These are phyloP conservation scores for Dryadomyces quercivorus DNA, from an alignment of 2,329 filamentous ascomycete species.

Conservation along the genomic window DNA sequence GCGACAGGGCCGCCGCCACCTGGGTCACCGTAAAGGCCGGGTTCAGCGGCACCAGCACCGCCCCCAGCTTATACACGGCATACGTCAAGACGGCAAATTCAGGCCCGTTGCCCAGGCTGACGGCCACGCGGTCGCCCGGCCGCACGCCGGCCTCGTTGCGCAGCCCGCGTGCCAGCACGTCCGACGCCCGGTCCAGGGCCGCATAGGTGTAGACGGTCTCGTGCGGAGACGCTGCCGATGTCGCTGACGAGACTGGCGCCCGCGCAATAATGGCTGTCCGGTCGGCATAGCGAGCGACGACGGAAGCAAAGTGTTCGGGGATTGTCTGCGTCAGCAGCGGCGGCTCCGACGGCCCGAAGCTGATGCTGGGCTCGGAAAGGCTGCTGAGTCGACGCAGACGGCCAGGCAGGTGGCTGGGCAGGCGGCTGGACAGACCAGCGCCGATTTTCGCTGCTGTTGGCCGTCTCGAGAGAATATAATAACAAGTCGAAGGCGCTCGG, in stretches of 20 bases:
- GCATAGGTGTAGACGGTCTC: constrained; percentile 64
- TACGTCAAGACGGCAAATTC: constrained; percentile 82
- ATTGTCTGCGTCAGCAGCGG: constrained; percentile 56
- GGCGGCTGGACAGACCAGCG: too few relatives aligned
- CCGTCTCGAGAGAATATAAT: too few relatives aligned
- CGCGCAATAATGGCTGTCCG: constrained; percentile 44
- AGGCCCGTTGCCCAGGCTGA: constrained; percentile 73
- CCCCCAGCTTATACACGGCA: constrained; percentile 88
- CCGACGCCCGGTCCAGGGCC: constrained; percentile 62
- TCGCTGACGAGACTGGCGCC: constrained; percentile 20
- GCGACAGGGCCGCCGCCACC: constrained; percentile 63
- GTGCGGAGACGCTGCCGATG: background rate
- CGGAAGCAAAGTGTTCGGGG: constrained; percentile 55
- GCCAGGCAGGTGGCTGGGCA: background rate
- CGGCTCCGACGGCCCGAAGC: constrained; percentile 33
- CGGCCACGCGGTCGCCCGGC: constrained; percentile 75
- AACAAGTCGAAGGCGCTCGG: too few relatives aligned
- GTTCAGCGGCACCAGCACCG: constrained; percentile 85
- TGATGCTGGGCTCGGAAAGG: constrained; percentile 1
- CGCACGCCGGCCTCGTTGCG: constrained; percentile 51
- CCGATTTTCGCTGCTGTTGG: too few relatives aligned
- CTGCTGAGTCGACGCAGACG: background rate
- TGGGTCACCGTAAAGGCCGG: constrained; percentile 75
- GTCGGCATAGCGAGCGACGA: constrained; percentile 55
- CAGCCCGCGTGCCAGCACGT: constrained; percentile 61